Evolutionary conservation across 2,329 filamentous ascomycete species (phyloP), one percentile per base, ranked within the genome.

Genomic region (Taxawa tesnikishii): DNA sequence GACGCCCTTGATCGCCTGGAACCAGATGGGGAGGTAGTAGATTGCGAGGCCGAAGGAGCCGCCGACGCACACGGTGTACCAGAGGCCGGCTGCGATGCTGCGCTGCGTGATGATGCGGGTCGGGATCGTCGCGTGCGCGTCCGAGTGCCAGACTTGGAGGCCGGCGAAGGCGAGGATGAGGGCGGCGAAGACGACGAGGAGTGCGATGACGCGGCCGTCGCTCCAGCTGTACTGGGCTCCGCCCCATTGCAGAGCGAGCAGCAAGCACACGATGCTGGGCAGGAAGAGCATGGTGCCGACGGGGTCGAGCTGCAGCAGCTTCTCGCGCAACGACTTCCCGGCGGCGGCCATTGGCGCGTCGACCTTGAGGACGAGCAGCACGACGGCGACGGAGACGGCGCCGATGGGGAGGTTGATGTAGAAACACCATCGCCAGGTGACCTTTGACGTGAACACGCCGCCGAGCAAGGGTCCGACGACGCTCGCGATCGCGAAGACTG

Each of bases 341-440:
- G 14, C 26, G 9, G 19, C 16, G 6, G 32, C 21, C 10, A 33
- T 31, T 15, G 37, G 37, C 6, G 27, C 29, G n/a, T 31, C 31
- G 2, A 32, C 10, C 12, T 29, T 18, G 11, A 32, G 27, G 17
- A 36, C 32, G 24, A 38, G 34, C 3, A 41, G 27, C 9, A 35
- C 33, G 11, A 38, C 32, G 13, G 19, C 18, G 30, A 50, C 19
- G 0, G 62, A 63, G 11, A 65, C 39, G 3, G 53, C 59, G 10
- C 63, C 64, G 19, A 71, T 58, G 0, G 67, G 68, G 2, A 72
- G 49, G 40, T 72, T 70, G 46, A 70, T 67, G 36, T 61, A 66
- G 49, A 65, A 65, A 39, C 58, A 67, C 61, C 62, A 65, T 8
- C 63, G 45, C 62, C 63, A 66, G 11, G 58, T 55, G 2, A 62